Evolutionary conservation across 768 basidiomycete species (phyloP).

Genomic region (Phlebiopsis gigantea): DNA sequence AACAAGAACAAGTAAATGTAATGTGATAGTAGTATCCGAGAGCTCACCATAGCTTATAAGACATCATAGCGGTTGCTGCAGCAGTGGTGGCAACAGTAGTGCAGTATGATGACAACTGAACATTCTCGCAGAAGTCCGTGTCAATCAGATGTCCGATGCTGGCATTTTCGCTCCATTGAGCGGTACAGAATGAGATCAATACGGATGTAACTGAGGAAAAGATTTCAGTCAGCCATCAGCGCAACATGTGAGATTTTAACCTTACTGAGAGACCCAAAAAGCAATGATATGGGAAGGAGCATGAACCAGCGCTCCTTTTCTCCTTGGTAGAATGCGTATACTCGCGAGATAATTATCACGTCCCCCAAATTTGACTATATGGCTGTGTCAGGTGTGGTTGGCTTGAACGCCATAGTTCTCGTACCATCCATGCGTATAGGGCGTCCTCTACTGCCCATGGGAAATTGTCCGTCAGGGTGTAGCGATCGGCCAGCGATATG

Average conservation of each 20-base stretch:
- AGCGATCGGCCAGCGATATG: constrained; percentile 6
- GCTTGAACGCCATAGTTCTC: not conserved
- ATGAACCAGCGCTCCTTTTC: constrained; percentile 12
- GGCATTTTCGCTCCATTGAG: constrained; percentile 7
- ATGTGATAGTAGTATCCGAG: no score
- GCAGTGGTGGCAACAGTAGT: constrained; percentile 16
- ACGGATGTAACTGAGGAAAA: constrained; percentile 12
- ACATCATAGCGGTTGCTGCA: constrained; percentile 17
- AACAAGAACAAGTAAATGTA: not conserved
- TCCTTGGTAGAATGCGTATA: constrained; percentile 15
- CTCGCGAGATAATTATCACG: constrained; percentile 19
- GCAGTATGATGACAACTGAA: constrained; percentile 18
- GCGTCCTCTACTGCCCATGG: constrained; percentile 12
- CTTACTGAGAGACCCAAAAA: constrained; percentile 17
- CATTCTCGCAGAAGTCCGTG: constrained; percentile 17
- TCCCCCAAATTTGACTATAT: constrained; percentile 19
- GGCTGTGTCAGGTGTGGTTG: not conserved
- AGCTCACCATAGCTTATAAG: constrained; percentile 13
- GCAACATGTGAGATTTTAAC: not conserved
- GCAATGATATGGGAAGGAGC: constrained; percentile 9
- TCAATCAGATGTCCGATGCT: constrained; percentile 11
- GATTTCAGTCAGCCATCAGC: not conserved
- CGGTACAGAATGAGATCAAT: constrained; percentile 19
- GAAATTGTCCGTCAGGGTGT: constrained; percentile 3
- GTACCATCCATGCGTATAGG: constrained; percentile 18